Conservation (phyloP, 345 rosid genomes). For the Brassica juncea region DNA sequence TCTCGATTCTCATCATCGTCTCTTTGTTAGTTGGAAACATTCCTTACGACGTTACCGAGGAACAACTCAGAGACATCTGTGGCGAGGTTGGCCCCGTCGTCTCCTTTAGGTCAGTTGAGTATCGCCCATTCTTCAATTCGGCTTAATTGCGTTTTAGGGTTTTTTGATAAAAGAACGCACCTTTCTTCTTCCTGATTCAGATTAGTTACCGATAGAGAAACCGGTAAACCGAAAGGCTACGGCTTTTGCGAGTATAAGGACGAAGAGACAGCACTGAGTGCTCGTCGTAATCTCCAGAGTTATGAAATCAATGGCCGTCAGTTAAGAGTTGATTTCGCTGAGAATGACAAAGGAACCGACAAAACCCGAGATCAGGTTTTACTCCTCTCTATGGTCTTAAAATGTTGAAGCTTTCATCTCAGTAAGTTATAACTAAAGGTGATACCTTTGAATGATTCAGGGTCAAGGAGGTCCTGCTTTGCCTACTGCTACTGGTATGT, state of each 20-base stretch:
- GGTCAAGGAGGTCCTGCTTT: constrained; percentile 92
- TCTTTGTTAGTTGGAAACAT: constrained; percentile 84
- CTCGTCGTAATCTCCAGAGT: constrained; percentile 97
- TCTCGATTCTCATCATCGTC: not conserved
- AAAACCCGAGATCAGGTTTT: constrained; percentile 77
- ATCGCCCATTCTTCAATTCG: not conserved
- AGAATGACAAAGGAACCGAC: constrained; percentile 91
- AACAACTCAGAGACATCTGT: constrained; percentile 94
- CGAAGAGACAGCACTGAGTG: constrained; percentile 97
- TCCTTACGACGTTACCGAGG: constrained; percentile 98
- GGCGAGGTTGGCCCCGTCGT: constrained; percentile 98
- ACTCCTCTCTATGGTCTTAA: constrained; percentile 1
- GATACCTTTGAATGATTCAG: constrained; percentile 46
- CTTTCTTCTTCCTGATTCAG: constrained; percentile 49
- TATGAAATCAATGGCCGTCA: constrained; percentile 94
- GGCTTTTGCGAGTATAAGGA: constrained; percentile 99
- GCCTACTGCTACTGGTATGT: constrained; percentile 58
- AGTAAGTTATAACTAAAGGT: constrained; percentile 17
- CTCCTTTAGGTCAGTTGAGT: constrained; percentile 79
- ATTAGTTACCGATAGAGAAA: constrained; percentile 92
- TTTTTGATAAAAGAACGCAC: constrained; percentile 9
- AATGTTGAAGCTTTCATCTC: constrained; percentile 7
- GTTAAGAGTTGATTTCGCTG: constrained; percentile 96
- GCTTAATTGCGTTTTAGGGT: constrained; percentile 4
- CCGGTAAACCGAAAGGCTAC: constrained; percentile 97